Percentiles rank a stretch among this genome's conserved stretches.
phyloP scores from a whole-genome alignment of 371 early-diverging fungal species.

The Batkoa obscura region DNA sequence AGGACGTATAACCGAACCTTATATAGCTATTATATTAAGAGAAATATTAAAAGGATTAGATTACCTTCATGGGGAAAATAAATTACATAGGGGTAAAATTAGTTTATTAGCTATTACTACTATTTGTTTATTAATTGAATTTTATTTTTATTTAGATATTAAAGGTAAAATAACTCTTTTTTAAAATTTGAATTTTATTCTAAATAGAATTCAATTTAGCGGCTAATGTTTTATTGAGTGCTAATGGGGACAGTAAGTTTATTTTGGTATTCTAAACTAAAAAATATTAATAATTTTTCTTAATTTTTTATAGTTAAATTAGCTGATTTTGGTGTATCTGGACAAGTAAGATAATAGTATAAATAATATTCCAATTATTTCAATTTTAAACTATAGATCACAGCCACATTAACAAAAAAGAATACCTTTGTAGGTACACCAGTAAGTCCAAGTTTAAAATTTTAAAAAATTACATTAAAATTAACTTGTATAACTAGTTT shows the following conservation, averaged over 20 bases:
- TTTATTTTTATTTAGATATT: constrained; percentile 27
- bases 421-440: constrained; percentile 98
- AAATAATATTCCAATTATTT: constrained; percentile 12
- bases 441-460: constrained; percentile 15
- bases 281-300: not conserved
- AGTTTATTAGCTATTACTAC: not conserved
- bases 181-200: not conserved
- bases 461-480: not conserved
- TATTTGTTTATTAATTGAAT: not conserved
- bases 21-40: constrained; percentile 79
- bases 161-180: constrained; percentile 25
- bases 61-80: constrained; percentile 82
- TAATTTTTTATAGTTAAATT: constrained; percentile 46
- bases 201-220: constrained; percentile 29
- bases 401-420: constrained; percentile 81
- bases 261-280: not conserved
- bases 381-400: constrained; percentile 28
- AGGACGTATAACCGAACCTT: constrained; percentile 61
- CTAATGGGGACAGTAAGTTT: constrained; percentile 40
- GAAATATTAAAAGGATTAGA: constrained; percentile 82
- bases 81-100: constrained; percentile 72
- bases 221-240: constrained; percentile 63
- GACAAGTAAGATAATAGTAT: constrained; percentile 33
- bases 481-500: constrained; percentile 43
- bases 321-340: constrained; percentile 96